phyloP scores from a whole-genome alignment of 768 basidiomycete species.

The Tricholoma sp. region DNA sequence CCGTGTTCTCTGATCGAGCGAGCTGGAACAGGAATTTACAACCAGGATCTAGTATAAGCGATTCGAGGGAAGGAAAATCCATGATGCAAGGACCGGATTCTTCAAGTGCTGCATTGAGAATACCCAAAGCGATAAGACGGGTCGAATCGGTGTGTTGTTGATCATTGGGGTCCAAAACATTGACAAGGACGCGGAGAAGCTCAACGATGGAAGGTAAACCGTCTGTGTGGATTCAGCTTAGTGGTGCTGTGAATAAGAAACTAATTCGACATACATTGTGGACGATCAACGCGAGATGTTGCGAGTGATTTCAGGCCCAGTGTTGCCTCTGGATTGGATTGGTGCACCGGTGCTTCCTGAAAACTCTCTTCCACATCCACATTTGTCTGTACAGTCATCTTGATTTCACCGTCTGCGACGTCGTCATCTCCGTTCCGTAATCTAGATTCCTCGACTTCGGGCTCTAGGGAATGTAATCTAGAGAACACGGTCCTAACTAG shows the following conservation, averaged over 20 bases:
- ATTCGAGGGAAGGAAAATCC: slow-evolving; percentile 69
- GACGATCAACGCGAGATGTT: slow-evolving; percentile 25
- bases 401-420: slow-evolving; percentile 49
- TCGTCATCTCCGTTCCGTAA: slow-evolving; percentile 47
- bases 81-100: slow-evolving; percentile 73
- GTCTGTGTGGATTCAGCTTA: slow-evolving; percentile 38
- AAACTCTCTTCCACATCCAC: slow-evolving; percentile 20
- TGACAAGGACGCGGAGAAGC: slow-evolving; percentile 88
- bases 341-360: slow-evolving; percentile 10
- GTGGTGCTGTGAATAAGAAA: neutral
- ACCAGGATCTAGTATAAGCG: slow-evolving; percentile 79
- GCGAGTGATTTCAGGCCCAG: slow-evolving; percentile 17
- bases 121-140: slow-evolving; percentile 79
- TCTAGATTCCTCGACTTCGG: slow-evolving; percentile 63
- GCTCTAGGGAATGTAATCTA: slow-evolving; percentile 62
- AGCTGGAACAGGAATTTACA: slow-evolving; percentile 98
- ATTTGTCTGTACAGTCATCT: slow-evolving; percentile 50
- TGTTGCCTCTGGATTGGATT: slow-evolving; percentile 8
- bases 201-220: slow-evolving; percentile 92
- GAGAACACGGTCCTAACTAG: slow-evolving; percentile 81
- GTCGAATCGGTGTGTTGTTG: slow-evolving; percentile 96
- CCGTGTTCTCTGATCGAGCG: slow-evolving; percentile 82
- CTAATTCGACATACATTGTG: slow-evolving; percentile 34
- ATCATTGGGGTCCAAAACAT: slow-evolving; percentile 91
- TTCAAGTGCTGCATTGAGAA: slow-evolving; percentile 86